phyloP scores from a whole-genome alignment of 345 rosid genomes.

The Streptanthus diversifolius region DNA sequence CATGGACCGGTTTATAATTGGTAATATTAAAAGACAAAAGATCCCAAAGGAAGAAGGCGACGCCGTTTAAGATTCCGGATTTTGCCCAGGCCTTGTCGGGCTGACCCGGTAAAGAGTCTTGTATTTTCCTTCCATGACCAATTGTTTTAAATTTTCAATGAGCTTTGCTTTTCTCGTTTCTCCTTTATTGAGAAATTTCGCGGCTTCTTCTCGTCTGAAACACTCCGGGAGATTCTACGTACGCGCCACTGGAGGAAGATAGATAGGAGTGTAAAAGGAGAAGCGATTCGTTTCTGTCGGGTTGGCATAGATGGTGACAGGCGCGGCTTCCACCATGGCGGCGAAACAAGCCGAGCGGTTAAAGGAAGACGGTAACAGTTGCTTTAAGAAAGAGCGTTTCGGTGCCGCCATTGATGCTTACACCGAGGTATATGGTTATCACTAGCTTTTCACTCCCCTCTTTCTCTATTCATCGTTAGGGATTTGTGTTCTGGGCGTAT shows the following conservation, averaged over 20 bases:
- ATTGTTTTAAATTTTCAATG: neutral
- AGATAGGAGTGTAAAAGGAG: neutral
- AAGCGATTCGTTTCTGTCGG: neutral
- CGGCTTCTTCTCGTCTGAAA: slow-evolving; percentile 24
- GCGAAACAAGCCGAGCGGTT: slow-evolving; percentile 71
- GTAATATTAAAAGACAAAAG: neutral
- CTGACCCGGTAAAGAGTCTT: slow-evolving; percentile 14
- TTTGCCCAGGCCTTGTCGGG: neutral
- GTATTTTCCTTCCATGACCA: neutral
- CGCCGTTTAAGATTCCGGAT: neutral
- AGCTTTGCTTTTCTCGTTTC: neutral
- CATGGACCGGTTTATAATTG: neutral
- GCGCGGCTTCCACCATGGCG: slow-evolving; percentile 30
- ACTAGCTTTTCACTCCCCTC: neutral
- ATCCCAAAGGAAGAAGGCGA: neutral
- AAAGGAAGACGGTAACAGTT: slow-evolving; percentile 58
- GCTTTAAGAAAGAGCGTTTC: slow-evolving; percentile 55
- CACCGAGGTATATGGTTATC: slow-evolving; percentile 51
- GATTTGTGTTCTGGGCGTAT: neutral
- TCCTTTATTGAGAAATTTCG: slow-evolving; percentile 17
- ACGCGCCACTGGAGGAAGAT: neutral
- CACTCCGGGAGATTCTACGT: neutral
- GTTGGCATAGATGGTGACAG: slow-evolving; percentile 35
- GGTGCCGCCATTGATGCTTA: slow-evolving; percentile 96
- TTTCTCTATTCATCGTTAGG: neutral